These are phyloP conservation scores for Sporisorium exsertum DNA, from an alignment of 1,284 basidiomycete genomes.

Conservation along the genomic window DNA sequence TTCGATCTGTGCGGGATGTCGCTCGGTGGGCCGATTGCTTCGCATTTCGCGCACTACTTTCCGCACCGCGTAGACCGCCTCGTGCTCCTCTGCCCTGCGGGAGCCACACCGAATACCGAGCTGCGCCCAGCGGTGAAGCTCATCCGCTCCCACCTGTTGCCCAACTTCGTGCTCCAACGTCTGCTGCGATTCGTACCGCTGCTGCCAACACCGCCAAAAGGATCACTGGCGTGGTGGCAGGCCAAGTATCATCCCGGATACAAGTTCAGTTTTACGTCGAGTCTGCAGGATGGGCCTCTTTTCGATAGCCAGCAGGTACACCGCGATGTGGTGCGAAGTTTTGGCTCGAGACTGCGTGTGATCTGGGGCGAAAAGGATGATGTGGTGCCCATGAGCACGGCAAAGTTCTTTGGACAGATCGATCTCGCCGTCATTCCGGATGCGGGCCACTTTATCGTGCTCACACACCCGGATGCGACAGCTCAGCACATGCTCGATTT, in stretches of 20 bases:
- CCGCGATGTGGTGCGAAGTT: slow-evolving; percentile 22
- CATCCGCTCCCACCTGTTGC: slow-evolving; percentile 42
- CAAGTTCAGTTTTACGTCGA: slow-evolving; percentile 44
- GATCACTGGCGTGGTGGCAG: slow-evolving; percentile 46
- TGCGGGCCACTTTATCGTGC: slow-evolving; percentile 36
- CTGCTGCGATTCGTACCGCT: slow-evolving; percentile 38
- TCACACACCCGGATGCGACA: slow-evolving; percentile 44
- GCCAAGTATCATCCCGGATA: slow-evolving; percentile 45
- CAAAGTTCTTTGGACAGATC: slow-evolving; percentile 52
- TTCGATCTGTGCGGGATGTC: slow-evolving; percentile 54
- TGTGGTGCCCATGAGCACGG: slow-evolving; percentile 43
- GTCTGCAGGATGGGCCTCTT: slow-evolving; percentile 43
- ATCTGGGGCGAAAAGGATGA: slow-evolving; percentile 56
- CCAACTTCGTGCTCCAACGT: slow-evolving; percentile 23
- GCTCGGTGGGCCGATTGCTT: slow-evolving; percentile 43
- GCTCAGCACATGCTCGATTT: slow-evolving; percentile 47
- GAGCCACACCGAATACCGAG: slow-evolving; percentile 37
- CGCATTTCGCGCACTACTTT: slow-evolving; percentile 50
- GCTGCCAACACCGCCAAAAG: slow-evolving; percentile 42
- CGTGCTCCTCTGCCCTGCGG: slow-evolving; percentile 46
- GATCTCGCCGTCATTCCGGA: slow-evolving; percentile 42
- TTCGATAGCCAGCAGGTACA: slow-evolving; percentile 38
- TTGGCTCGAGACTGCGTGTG: slow-evolving; percentile 29
- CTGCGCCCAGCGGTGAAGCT: slow-evolving; percentile 33
- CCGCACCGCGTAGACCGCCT: slow-evolving; percentile 41